These are phyloP conservation scores for Alternaria solani DNA, from an alignment of 2,329 filamentous ascomycete species.

Conservation along the genomic window DNA sequence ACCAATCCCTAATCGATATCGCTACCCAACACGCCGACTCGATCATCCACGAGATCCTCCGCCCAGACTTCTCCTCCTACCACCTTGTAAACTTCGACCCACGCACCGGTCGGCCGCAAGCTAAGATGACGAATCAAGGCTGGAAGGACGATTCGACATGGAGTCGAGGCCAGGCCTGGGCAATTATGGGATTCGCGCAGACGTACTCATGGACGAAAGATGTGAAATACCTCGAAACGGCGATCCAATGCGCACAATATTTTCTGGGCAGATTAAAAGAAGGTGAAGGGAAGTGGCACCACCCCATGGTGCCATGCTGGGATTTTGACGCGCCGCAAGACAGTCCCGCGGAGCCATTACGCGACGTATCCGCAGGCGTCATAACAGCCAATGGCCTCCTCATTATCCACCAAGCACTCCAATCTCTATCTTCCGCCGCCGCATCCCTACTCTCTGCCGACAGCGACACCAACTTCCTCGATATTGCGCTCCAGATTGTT, in stretches of 20 bases:
- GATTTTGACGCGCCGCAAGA: conserved; percentile 61
- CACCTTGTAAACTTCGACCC: conserved; percentile 60
- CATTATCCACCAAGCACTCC: conserved; percentile 49
- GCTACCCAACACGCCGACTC: conserved; percentile 52
- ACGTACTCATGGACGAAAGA: conserved; percentile 59
- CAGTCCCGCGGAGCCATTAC: conserved; percentile 38
- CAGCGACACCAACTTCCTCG: conserved; percentile 18
- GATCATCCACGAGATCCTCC: conserved; percentile 47
- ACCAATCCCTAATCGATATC: conserved; percentile 43
- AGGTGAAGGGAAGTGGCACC: conserved; percentile 40
- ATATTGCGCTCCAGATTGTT: conserved; percentile 33
- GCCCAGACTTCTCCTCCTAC: conserved; percentile 47
- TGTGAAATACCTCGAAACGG: conserved; percentile 53
- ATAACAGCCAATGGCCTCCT: conserved; percentile 55
- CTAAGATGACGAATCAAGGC: conserved; percentile 60
- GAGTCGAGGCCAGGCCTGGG: conserved; percentile 61
- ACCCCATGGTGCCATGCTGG: conserved; percentile 56
- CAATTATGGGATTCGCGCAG: conserved; percentile 58
- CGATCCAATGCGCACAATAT: conserved; percentile 56
- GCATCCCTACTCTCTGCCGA: conserved; percentile 4
- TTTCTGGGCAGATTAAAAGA: conserved; percentile 55
- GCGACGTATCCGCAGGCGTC: conserved; percentile 53
- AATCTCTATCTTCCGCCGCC: conserved; percentile 19
- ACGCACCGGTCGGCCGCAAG: conserved; percentile 53
- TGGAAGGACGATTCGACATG: conserved; percentile 56